Evolutionary conservation across 345 rosid genomes (phyloP), one percentile per base, ranked within the genome.

Genomic region (Viola odorata): DNA sequence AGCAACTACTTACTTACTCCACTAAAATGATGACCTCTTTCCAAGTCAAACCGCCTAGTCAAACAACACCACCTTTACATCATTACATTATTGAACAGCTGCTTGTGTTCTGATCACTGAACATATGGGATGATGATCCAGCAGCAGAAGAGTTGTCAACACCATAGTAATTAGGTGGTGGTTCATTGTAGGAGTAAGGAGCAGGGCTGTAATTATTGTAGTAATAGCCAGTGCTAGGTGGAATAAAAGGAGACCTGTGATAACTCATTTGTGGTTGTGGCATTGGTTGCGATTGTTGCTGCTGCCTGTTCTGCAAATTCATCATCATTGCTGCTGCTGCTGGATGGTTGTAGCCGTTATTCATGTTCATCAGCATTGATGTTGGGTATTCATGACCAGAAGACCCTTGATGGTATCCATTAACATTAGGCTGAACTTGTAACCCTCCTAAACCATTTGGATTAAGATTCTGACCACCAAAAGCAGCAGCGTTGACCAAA

Each of bases 201-300:
- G 58, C 66, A 55, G 84, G 79, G 49, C 36, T 53, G 50, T 77
- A 68, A 57, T 75, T 77, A 63, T 75, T 77, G 61, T 77, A 77
- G 60, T 69, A 82, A 68, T 85, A 88, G 53, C 87, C 91, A 45
- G 87, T 85, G 76, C 51, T 83, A 0, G 85, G 71, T 53, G 68
- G 91, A 55, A 72, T 69, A 48, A 70, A 61, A 7, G 82, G 75
- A 6, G 91, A 73, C 61, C 89, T 76, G 62, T 85, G 83, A 50
- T 85, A 85, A 83, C 81, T 80, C 84, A 88, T 80, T 63, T 82
- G 95, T 0, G 85, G 85, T 58, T 69, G 82, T 23, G 32, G 32
- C 32, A 23, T 23, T 23, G 32, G 32, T 49, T 75, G 94, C 38
- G 58, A 44, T 2, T 68, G 78, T 45, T 72, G 86, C 40, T 62